These are phyloP conservation scores for Houttuynia cordata DNA, from an alignment of 164 flowering plant genomes.

Conservation along the genomic window DNA sequence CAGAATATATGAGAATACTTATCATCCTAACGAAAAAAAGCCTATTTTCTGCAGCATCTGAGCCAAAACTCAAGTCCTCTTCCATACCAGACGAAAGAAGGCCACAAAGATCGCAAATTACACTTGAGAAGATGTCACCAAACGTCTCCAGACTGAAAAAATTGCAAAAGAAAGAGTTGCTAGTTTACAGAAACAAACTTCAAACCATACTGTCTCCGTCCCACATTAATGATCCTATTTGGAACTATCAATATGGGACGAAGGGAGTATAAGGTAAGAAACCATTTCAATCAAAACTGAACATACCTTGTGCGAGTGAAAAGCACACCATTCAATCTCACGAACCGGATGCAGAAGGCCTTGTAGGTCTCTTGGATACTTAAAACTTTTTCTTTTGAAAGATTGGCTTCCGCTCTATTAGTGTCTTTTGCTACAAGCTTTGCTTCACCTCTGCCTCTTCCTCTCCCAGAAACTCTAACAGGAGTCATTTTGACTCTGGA, in stretches of 20 bases:
- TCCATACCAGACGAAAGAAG: conserved; percentile 71
- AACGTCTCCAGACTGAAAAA: conserved; percentile 73
- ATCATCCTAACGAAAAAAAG: conserved; percentile 55
- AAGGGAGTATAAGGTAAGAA: background rate
- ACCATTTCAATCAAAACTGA: background rate
- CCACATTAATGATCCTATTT: too few species aligned
- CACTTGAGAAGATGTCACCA: conserved; percentile 54
- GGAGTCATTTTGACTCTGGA: conserved; percentile 12
- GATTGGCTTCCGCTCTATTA: conserved; percentile 19
- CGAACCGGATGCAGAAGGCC: conserved; percentile 63
- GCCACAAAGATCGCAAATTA: conserved; percentile 36
- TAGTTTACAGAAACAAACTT: background rate
- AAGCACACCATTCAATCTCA: conserved; percentile 85
- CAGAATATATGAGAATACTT: conserved; percentile 66
- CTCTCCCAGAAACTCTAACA: conserved; percentile 25
- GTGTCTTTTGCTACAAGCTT: conserved; percentile 30
- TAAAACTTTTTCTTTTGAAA: conserved; percentile 24
- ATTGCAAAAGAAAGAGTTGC: conserved; percentile 1
- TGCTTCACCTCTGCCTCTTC: conserved; percentile 53
- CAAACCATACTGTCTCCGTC: too few species aligned
- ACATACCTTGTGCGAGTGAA: conserved; percentile 86
- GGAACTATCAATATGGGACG: too few species aligned
- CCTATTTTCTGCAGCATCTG: conserved; percentile 60
- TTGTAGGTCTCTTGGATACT: conserved; percentile 29
- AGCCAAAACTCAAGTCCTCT: conserved; percentile 60